Evolutionary conservation across 2,329 filamentous ascomycete species (phyloP).

Genomic region (Cryphonectria nitschkei): DNA sequence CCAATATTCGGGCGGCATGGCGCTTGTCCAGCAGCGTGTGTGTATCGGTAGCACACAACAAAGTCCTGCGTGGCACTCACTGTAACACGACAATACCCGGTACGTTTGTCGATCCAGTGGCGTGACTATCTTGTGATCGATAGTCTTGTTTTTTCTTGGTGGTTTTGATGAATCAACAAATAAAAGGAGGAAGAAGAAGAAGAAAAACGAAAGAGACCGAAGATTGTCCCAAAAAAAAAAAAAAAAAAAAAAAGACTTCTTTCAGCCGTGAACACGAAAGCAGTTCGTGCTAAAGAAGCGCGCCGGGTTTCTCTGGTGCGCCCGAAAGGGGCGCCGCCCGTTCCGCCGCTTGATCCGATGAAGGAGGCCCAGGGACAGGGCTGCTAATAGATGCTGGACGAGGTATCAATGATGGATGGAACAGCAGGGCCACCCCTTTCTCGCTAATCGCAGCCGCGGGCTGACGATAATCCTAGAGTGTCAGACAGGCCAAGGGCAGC

Average conservation of each 20-base stretch:
- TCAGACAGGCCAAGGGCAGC: neutral
- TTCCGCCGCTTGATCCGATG: constrained; percentile 27
- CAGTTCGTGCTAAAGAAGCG: constrained; percentile 37
- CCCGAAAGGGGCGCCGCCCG: constrained; percentile 19
- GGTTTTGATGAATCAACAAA: too few relatives aligned
- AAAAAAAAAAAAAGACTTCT: neutral
- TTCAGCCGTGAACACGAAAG: too few relatives aligned
- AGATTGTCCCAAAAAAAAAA: neutral
- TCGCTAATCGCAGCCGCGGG: constrained; percentile 28
- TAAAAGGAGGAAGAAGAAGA: neutral
- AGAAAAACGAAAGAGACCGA: neutral
- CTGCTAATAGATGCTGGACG: neutral
- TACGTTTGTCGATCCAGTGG: neutral
- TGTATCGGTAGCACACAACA: constrained; percentile 15
- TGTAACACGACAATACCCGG: neutral
- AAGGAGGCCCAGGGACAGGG: constrained; percentile 21
- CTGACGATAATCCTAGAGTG: constrained; percentile 15
- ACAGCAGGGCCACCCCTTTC: constrained; percentile 19
- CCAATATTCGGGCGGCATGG: constrained; percentile 37
- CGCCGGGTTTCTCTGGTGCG: constrained; percentile 32
- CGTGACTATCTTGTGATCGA: neutral
- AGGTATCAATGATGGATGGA: constrained; percentile 3
- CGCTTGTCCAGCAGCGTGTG: constrained; percentile 33
- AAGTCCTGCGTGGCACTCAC: constrained; percentile 30
- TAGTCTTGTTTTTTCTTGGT: neutral